Evolutionary conservation across 2,329 filamentous ascomycete species (phyloP).

Genomic region (Colletotrichum australisinense): DNA sequence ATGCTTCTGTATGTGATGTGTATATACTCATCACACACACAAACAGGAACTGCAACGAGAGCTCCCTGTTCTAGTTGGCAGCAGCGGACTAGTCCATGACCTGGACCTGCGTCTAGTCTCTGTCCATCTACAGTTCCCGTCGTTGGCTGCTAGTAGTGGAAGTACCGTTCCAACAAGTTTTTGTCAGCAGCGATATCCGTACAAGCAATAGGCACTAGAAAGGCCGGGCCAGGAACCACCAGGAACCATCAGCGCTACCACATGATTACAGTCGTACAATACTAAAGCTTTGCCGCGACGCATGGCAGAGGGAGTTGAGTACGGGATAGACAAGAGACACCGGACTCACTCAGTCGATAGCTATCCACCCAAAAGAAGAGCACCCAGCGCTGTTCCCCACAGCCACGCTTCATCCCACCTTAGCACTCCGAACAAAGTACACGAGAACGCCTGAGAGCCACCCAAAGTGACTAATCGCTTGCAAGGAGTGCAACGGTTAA

Average conservation of each 20-base stretch:
- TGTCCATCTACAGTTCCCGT: too few relatives aligned
- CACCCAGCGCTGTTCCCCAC: neutral
- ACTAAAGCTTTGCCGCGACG: neutral
- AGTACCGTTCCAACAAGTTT: neutral
- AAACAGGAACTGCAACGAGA: neutral
- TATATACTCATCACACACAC: too few relatives aligned
- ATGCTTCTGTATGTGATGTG: too few relatives aligned
- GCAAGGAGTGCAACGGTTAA: neutral
- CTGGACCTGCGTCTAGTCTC: too few relatives aligned
- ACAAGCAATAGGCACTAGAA: neutral
- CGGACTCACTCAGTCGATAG: neutral
- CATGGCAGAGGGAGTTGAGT: neutral
- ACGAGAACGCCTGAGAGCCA: neutral
- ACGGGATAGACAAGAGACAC: neutral
- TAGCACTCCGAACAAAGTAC: neutral
- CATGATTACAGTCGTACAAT: neutral
- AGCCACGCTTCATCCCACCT: neutral
- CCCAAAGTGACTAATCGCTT: neutral
- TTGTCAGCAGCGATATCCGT: neutral
- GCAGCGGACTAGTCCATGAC: too few relatives aligned
- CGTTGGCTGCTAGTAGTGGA: neutral
- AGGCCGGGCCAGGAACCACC: neutral
- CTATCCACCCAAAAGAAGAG: too few relatives aligned
- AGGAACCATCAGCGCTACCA: neutral
- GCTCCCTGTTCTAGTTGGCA: neutral